A percentile compares a stretch with the other conserved stretches of the same genome.
phyloP scores from a whole-genome alignment of 768 basidiomycete species.

The Amanita rubescens region DNA sequence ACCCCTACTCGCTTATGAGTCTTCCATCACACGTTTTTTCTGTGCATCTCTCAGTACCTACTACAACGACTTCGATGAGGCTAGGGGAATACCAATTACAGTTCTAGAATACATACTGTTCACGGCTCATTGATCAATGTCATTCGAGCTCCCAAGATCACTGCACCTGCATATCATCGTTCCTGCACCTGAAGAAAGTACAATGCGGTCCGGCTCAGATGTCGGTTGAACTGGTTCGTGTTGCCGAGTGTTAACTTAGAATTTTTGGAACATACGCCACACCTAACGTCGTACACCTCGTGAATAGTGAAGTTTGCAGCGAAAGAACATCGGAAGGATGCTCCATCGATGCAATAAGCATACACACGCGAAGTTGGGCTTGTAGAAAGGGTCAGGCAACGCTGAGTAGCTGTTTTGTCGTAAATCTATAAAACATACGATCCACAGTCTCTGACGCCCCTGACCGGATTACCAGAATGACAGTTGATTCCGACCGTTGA shows the following conservation, averaged over 20 bases:
- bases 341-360: neutral
- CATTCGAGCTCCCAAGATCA: too few species aligned
- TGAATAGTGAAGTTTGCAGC: too few species aligned
- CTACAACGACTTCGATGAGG: neutral
- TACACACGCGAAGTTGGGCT: neutral
- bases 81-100: neutral
- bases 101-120: too few species aligned
- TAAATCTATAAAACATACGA: neutral
- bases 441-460: neutral
- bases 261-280: too few species aligned
- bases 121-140: too few species aligned
- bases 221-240: too few species aligned
- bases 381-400: neutral
- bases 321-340: neutral
- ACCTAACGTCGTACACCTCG: too few species aligned
- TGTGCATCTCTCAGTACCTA: neutral
- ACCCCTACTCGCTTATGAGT: neutral
- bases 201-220: too few species aligned
- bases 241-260: too few species aligned
- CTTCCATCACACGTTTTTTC: neutral
- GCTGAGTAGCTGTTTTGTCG: neutral
- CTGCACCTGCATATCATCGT: too few species aligned
- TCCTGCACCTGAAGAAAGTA: too few species aligned
- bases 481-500: neutral
- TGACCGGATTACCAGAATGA: neutral